Conservation (phyloP, 2,329 filamentous ascomycete genomes). For the Chaetomium strumarium region DNA sequence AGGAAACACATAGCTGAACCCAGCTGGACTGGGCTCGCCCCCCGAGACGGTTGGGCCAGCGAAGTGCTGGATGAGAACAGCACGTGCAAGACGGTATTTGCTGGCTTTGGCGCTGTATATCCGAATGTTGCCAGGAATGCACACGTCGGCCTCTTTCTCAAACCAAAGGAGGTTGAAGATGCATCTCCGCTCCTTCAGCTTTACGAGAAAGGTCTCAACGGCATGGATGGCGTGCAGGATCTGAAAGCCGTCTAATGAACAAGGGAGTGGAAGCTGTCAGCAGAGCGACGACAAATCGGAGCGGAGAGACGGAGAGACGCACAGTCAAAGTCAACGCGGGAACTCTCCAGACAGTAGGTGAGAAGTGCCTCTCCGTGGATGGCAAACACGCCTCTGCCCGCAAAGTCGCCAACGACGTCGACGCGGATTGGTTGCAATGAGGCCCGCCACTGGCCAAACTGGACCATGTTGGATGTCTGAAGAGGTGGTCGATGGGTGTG, state of each 20-base stretch:
- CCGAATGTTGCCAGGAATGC: neutral
- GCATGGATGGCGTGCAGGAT: neutral
- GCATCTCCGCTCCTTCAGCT: neutral
- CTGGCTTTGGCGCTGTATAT: neutral
- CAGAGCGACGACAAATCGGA: neutral
- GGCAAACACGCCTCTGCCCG: neutral
- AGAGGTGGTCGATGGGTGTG: too few species aligned
- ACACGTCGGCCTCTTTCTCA: constrained; percentile 1
- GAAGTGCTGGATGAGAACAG: constrained; percentile 2
- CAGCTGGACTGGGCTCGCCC: neutral
- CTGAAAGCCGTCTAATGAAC: neutral
- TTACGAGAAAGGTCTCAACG: neutral
- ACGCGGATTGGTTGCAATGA: neutral
- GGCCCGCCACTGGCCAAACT: neutral
- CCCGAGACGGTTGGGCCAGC: neutral
- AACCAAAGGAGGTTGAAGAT: constrained; percentile 1
- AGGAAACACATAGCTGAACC: neutral
- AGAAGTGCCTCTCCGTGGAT: neutral
- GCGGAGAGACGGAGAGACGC: neutral
- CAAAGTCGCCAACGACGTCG: neutral
- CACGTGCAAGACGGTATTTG: constrained; percentile 5
- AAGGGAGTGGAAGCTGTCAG: neutral
- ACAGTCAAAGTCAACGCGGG: constrained; percentile 1
- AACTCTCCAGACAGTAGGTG: neutral
- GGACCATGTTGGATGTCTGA: neutral